Evolutionary conservation across 768 basidiomycete species (phyloP), one percentile per base, ranked within the genome.

Genomic region (Filobasidium wieringae): DNA sequence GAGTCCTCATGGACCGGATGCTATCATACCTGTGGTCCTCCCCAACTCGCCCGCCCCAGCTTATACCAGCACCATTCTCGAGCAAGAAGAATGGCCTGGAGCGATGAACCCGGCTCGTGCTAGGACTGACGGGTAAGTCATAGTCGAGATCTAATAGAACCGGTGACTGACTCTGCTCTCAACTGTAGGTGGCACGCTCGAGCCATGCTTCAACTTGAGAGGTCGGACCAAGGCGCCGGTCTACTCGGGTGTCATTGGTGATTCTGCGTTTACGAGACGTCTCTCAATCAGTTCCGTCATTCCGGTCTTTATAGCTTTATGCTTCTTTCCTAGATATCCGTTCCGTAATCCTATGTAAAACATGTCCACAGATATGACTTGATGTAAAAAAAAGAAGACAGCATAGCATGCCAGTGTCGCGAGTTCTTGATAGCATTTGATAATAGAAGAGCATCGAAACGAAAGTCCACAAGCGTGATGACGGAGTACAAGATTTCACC

Each of bases 71-170:
- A 36, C n/a, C 11, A 27, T 24, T 17, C 30, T 11, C 30, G 36
- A 39, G 32, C 40, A 40, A 22, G 52, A 33, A 26, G 43, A 47
- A 19, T 47, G 14, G 14, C 22, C 43, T 7, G 22, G 14, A 14
- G 53, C 33, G 29, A 31, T 22, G 15, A 52, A 43, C 2, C 53
- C 56, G 14, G 45, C 53, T 29, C 52, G 67, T 1, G 52, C 52
- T 26, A 64, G 61, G 33, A 63, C 63, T 12, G 68, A 70, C 31
- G 58, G 65, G 65, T 70, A 57, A 59, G 67, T 64, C 17, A 29
- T 47, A 29, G 27, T 51, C 17, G 9, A 17, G 17, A 34, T 14
- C 37, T 39, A 27, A 34, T 3, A 30, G 9, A 7, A n/a, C 1
- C 17, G 27, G 53, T 29, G 34, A 47, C 27, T 19, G 8, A 19